These are phyloP conservation scores for Tetracentron sinense DNA, from an alignment of 164 flowering plant genomes.

Conservation along the genomic window DNA sequence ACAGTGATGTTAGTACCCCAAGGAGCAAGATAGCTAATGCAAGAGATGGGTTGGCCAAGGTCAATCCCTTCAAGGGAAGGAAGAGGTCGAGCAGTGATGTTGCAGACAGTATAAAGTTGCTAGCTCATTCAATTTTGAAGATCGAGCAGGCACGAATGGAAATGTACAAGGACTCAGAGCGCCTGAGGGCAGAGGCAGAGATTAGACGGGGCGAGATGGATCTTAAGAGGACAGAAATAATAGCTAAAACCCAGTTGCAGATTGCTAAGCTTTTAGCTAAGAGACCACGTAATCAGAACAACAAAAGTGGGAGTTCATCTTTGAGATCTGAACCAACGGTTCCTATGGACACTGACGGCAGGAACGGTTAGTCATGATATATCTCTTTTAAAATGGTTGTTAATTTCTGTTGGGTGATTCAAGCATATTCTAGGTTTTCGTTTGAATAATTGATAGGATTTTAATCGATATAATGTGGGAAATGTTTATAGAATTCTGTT, in stretches of 20 bases:
- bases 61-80: constrained; percentile 15
- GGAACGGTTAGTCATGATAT: constrained; percentile 17
- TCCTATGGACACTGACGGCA: constrained; percentile 6
- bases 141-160: constrained; percentile 69
- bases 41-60: constrained; percentile 10
- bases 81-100: constrained; percentile 27
- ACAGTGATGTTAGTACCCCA: constrained; percentile 21
- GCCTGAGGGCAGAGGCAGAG: constrained; percentile 68
- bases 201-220: constrained; percentile 69
- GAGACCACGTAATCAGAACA: constrained; percentile 7
- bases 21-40: constrained; percentile 14
- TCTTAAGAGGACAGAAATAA: constrained; percentile 68
- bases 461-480: no score
- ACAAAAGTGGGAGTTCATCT: constrained; percentile 42
- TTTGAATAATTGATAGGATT: neutral
- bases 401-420: neutral
- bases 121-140: constrained; percentile 58
- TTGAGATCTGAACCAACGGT: constrained; percentile 21
- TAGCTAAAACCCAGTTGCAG: constrained; percentile 74
- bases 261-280: constrained; percentile 64
- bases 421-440: neutral
- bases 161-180: constrained; percentile 64
- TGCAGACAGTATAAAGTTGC: constrained; percentile 65
- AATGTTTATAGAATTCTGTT: no score
- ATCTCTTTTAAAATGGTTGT: neutral